Percentiles rank a stretch among this genome's conserved stretches.
phyloP scores from a whole-genome alignment of 176 grass and related monocot species.

The Coix lacrymajobi region DNA sequence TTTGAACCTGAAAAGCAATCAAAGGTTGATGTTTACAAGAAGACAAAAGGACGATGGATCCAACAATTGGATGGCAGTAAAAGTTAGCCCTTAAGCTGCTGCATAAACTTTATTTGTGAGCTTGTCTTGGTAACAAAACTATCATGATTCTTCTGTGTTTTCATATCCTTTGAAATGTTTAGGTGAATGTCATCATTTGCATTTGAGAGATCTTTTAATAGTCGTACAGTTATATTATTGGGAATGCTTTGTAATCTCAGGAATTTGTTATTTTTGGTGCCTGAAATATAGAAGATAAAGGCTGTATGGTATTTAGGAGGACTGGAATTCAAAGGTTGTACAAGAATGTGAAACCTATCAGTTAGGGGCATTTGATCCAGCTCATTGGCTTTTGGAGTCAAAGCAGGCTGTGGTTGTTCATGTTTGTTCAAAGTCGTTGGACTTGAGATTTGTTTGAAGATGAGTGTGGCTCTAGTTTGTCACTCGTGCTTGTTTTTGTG shows the following conservation, averaged over 20 bases:
- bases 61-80: slow-evolving; percentile 50
- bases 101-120: slow-evolving; percentile 2
- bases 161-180: background rate
- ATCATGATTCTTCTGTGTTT: background rate
- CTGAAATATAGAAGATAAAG: background rate
- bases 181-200: background rate
- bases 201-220: background rate
- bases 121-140: slow-evolving; percentile 22
- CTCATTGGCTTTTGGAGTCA: background rate
- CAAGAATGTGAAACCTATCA: background rate
- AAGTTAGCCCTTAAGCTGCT: slow-evolving; percentile 42
- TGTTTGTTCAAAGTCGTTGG: background rate
- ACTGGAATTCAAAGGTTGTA: background rate
- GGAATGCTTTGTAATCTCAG: background rate
- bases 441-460: background rate
- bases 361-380: background rate
- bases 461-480: background rate
- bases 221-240: background rate
- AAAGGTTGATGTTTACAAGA: slow-evolving; percentile 69
- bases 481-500: background rate
- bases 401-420: background rate
- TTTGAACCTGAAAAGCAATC: slow-evolving; percentile 82
- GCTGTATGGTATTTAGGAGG: background rate
- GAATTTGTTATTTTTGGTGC: background rate
- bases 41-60: slow-evolving; percentile 25